Conservation (phyloP, 768 basidiomycete species). For the Obba rivulosa region DNA sequence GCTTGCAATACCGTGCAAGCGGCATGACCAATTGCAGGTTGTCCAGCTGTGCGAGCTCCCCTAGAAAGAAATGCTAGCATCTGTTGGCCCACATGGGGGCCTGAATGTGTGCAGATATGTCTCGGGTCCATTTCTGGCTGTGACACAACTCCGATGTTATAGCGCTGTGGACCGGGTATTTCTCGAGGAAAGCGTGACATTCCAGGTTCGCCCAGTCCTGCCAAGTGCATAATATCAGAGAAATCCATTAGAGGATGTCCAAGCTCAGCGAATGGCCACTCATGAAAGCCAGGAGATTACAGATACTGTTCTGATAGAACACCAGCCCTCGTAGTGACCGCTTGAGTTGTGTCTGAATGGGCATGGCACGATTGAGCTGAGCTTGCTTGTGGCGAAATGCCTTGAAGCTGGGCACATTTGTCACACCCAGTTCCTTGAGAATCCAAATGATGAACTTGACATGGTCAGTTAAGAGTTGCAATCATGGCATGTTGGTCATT, state of each 20-base stretch:
- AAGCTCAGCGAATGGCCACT: neutral
- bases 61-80: conserved; percentile 1
- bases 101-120: neutral
- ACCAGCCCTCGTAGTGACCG: neutral
- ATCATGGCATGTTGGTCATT: neutral
- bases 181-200: neutral
- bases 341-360: neutral
- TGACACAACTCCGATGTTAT: neutral
- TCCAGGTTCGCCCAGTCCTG: conserved; percentile 3
- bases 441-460: neutral
- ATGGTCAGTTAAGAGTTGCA: neutral
- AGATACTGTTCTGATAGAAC: neutral
- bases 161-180: neutral
- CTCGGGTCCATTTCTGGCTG: neutral
- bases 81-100: conserved; percentile 4
- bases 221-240: neutral
- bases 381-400: neutral
- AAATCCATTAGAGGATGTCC: neutral
- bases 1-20: neutral
- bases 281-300: neutral
- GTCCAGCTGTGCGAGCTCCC: conserved; percentile 1
- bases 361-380: neutral
- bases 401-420: neutral
- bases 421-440: neutral
- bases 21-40: neutral